Base-by-base conservation (phyloP, 768 basidiomycete genomes). In the Coprinopsis sp. region DNA sequence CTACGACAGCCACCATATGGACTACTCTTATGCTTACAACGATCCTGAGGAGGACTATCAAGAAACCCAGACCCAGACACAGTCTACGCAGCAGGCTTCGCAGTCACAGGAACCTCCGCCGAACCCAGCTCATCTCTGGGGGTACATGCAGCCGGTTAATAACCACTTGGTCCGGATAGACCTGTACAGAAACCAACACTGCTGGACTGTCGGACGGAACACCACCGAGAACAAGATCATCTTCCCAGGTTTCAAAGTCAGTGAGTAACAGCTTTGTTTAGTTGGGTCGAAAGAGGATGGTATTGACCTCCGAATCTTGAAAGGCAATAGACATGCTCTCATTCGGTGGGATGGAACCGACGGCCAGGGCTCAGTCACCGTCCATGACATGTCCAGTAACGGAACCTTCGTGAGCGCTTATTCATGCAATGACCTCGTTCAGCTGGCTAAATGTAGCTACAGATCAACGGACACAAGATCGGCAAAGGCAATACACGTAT, bases 241-340 rank as follows among this genome's bases (percentile, higher is more conserved):
- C n/a, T 64, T 91, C 22, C 74, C 80, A 4, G 83, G 84, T 7
- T 76, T 72, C 68, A 87, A 79, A 73, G 77, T 90, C 59, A 90
- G 88, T 90, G 55, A 69, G 79, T 75, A 50, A 19, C 37, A 8
- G 13, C 18, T 16, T 10, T 11, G 8, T 10, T 29, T 27, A 19
- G 19, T 33, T 43, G 1, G 13, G 36, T 11, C n/a, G 25, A 27
- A 18, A 19, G n/a, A 27, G 33, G 37, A 8, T 41, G 7, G n/a
- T 30, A 27, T 33, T 27, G 36, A 40, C 38, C 37, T 42, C 30
- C 16, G 4, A 16, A 46, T 37, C 41, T 14, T 28, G 38, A 33
- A 47, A 81, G 79, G 79, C 61, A 81, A 80, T 55, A 62, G 58
- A 6, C 85, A 87, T 56, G 79, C 77, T 55, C 57, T 57, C 18